phyloP scores from a whole-genome alignment of 2,329 filamentous ascomycete species.

The Rhytidhysteron rufulum region DNA sequence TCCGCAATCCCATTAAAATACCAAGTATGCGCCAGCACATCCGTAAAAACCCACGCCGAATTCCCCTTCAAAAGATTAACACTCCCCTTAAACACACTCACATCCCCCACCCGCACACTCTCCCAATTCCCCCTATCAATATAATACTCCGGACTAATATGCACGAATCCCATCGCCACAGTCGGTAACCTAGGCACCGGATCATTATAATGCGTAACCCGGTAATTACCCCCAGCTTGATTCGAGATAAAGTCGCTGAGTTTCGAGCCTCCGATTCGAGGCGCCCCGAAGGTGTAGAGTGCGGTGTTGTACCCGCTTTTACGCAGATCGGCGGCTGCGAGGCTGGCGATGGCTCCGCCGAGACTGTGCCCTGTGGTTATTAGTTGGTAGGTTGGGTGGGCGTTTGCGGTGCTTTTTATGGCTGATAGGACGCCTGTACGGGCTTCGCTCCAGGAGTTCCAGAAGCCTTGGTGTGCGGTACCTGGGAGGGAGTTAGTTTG shows the following conservation, averaged over 20 bases:
- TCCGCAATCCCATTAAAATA: conserved; percentile 28
- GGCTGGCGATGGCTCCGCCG: conserved; percentile 60
- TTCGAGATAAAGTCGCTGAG: conserved; percentile 54
- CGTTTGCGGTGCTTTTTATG: conserved; percentile 40
- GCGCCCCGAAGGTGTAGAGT: conserved; percentile 61
- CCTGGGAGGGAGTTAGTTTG: too few species aligned
- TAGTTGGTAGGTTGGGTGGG: conserved; percentile 53
- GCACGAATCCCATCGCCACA: conserved; percentile 57
- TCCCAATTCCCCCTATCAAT: conserved; percentile 22
- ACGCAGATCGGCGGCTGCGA: conserved; percentile 53
- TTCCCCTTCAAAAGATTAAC: conserved; percentile 28
- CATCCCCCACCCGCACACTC: conserved; percentile 16
- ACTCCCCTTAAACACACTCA: conserved; percentile 19
- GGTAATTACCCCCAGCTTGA: conserved; percentile 55
- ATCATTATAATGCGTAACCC: conserved; percentile 66
- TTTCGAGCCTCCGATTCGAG: conserved; percentile 61
- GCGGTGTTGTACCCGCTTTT: conserved; percentile 18
- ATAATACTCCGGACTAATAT: conserved; percentile 67
- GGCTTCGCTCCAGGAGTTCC: conserved; percentile 56
- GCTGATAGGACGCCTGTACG: conserved; percentile 38
- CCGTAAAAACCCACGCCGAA: conserved; percentile 20
- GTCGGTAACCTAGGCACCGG: conserved; percentile 65
- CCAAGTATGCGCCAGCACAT: conserved; percentile 33
- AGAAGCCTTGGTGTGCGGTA: conserved; percentile 58
- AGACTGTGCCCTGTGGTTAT: conserved; percentile 66